Conservation (phyloP, 352 stramenopile genomes). For the Phytophthora meadii region DNA sequence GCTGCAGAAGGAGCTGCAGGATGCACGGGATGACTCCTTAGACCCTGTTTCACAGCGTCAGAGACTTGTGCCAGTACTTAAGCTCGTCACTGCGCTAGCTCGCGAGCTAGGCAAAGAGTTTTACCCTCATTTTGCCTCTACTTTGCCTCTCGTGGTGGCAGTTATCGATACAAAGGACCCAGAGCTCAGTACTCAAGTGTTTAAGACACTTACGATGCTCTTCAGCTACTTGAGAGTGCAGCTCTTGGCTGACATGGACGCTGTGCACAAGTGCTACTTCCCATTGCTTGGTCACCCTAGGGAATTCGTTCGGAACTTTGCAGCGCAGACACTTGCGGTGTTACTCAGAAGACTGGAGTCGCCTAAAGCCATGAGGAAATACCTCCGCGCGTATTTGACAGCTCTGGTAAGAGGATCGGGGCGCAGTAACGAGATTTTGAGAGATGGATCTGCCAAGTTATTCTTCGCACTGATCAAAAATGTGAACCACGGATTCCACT, state of each 20-base stretch:
- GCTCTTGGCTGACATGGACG: slow-evolving; percentile 88
- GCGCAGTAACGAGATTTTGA: slow-evolving; percentile 69
- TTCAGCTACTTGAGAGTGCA: slow-evolving; percentile 89
- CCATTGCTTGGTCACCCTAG: slow-evolving; percentile 84
- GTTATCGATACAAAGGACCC: slow-evolving; percentile 90
- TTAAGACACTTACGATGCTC: slow-evolving; percentile 91
- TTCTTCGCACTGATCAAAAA: slow-evolving; percentile 87
- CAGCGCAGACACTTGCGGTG: slow-evolving; percentile 86
- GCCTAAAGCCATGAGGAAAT: slow-evolving; percentile 80
- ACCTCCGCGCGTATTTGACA: slow-evolving; percentile 79
- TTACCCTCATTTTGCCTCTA: slow-evolving; percentile 78
- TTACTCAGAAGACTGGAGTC: slow-evolving; percentile 83
- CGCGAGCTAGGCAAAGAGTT: slow-evolving; percentile 88
- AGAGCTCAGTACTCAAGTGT: slow-evolving; percentile 90
- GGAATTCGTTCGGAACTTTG: slow-evolving; percentile 91
- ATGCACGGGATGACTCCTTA: slow-evolving; percentile 28
- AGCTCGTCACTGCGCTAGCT: slow-evolving; percentile 82
- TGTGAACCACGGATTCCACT: slow-evolving; percentile 88
- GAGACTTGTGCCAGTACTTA: slow-evolving; percentile 76
- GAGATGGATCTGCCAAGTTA: slow-evolving; percentile 86
- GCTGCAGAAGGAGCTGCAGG: slow-evolving; percentile 67
- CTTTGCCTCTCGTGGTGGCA: slow-evolving; percentile 72
- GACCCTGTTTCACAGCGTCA: slow-evolving; percentile 75
- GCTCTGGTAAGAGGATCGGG: slow-evolving; percentile 73
- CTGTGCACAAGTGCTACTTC: slow-evolving; percentile 92